These are phyloP conservation scores for Zelonia costaricensis DNA, from an alignment of 208 protist genomes.

Conservation along the genomic window DNA sequence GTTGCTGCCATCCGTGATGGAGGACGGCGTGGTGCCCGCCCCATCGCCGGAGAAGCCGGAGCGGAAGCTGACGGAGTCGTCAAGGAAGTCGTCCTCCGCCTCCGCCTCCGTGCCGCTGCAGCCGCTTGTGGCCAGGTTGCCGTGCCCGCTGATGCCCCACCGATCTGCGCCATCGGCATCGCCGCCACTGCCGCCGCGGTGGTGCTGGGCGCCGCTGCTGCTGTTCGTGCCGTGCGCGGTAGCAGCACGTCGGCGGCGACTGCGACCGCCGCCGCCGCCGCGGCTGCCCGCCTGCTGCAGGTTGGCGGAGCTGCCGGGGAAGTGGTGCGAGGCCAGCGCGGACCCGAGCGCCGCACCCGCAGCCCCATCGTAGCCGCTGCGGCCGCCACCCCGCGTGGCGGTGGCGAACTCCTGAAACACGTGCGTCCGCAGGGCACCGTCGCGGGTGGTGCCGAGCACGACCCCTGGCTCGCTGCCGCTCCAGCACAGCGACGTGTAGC, in stretches of 20 bases:
- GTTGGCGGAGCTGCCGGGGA: neutral
- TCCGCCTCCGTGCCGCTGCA: slow-evolving; percentile 28
- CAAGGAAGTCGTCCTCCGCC: slow-evolving; percentile 24
- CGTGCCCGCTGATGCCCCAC: slow-evolving; percentile 13
- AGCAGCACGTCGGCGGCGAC: slow-evolving; percentile 10
- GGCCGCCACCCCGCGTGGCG: slow-evolving; percentile 1
- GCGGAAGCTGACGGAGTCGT: slow-evolving; percentile 24
- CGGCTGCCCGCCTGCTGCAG: too few relatives aligned
- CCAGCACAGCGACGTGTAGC: slow-evolving; percentile 76
- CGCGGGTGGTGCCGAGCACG: slow-evolving; percentile 47
- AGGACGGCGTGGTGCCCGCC: slow-evolving; percentile 6
- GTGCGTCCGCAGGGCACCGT: slow-evolving; percentile 47
- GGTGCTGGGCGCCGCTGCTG: slow-evolving; percentile 6
- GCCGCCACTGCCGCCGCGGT: neutral
- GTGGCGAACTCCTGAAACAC: slow-evolving; percentile 25
- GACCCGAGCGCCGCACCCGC: neutral
- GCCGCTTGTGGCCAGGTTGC: slow-evolving; percentile 7
- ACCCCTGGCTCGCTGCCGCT: slow-evolving; percentile 30
- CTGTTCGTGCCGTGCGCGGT: too few relatives aligned
- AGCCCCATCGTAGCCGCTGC: neutral
- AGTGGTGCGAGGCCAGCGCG: neutral
- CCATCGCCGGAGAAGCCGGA: slow-evolving; percentile 17
- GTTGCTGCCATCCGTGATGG: slow-evolving; percentile 15
- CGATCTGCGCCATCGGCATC: slow-evolving; percentile 11
- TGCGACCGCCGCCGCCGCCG: too few relatives aligned